Base-by-base conservation (phyloP, 1,139 yeast species). In the Pichia sp. region DNA sequence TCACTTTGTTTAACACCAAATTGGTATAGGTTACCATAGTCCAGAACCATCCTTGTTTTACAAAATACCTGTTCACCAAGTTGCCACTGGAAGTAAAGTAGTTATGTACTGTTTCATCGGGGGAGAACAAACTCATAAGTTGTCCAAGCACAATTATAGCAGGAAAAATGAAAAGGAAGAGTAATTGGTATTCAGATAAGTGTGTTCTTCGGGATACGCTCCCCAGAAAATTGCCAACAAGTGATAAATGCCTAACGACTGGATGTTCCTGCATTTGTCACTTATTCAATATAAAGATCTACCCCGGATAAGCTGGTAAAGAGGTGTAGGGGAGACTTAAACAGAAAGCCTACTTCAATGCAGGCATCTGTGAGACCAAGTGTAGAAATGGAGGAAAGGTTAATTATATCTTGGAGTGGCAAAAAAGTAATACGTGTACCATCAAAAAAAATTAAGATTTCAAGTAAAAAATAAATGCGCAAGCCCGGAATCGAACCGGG, bases 41-140 rank as follows among this genome's bases (percentile, higher is more conserved):
- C 98, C 98, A 93, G 15, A 82, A 77, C 99, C 99, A 93, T 2
- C 97, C 98, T 45, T 77, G 77, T 65, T 93, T 93, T 46, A 92
- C 97, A 67, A 93, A 87, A 4, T 78, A 52, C 38, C 78, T 78
- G 69, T 93, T 93, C 59, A 92, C 68, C 19, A 90, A 48, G 67
- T 87, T 87, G 46, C 77, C 71, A 67, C 85, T 86, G 57, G 80
- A 72, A 55, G 85, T 81, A 69, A 84, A 87, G 66, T 80, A 81
- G 64, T 79, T 80, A 67, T 74, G 70, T 51, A 75, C 77, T 34
- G 62, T 57, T 47, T 63, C 68, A 4, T 50, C 47, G 4, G 72
- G 70, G n/a, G 72, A 63, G 29, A 45, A 45, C 4, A 8, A 29
- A 30, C 49, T 49, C 58, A 55, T 53, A 10, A 55, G 16, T 16